Conservation (phyloP, 257 asterid genomes). For the Orobanche coerulescens region DNA sequence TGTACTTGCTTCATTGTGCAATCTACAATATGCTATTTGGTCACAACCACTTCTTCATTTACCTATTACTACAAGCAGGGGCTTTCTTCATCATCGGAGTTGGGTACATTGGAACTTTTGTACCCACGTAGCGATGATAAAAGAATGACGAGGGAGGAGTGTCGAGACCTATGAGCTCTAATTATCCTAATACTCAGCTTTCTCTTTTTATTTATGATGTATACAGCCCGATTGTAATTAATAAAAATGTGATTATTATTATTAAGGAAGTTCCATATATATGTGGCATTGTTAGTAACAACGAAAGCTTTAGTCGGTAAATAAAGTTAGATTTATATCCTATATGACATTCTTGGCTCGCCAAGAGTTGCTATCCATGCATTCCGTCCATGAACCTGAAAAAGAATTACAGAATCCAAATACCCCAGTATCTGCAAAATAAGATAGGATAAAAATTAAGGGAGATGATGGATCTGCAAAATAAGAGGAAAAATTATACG, state of each 20-base stretch:
- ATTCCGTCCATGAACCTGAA: background rate
- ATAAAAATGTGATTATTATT: background rate
- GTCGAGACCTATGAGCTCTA: conserved; percentile 9
- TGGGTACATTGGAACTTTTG: conserved; percentile 66
- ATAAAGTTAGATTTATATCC: background rate
- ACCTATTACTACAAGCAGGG: conserved; percentile 67
- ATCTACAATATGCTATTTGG: conserved; percentile 59
- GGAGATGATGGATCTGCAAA: too few species aligned
- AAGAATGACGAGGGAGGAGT: background rate
- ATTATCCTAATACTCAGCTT: background rate
- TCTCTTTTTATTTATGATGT: background rate
- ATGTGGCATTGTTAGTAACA: background rate
- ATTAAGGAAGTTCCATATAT: background rate
- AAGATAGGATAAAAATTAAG: too few species aligned
- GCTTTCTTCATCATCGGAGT: conserved; percentile 72
- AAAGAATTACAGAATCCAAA: conserved; percentile 1
- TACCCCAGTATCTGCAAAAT: conserved; percentile 12
- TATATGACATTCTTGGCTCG: conserved; percentile 16
- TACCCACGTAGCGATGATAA: conserved; percentile 36
- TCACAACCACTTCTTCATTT: conserved; percentile 59
- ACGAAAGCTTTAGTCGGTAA: background rate
- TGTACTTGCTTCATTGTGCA: conserved; percentile 78
- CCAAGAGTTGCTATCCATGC: conserved; percentile 5
- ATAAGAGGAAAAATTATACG: background rate
- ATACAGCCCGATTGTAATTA: background rate